Conservation (phyloP, 805 yeast genomes). For the Lipomyces japonicus region DNA sequence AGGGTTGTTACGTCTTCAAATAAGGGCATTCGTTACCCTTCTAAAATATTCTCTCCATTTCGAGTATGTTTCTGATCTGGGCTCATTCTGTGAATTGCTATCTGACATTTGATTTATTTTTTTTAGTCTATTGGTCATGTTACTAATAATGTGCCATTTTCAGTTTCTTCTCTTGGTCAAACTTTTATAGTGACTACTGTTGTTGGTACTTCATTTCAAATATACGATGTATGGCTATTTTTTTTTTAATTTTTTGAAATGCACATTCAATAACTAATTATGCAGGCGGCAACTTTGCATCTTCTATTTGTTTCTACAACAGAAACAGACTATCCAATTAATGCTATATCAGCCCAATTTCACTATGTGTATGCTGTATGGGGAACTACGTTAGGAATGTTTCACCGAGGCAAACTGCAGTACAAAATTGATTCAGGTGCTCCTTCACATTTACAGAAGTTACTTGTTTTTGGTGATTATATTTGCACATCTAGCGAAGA, state of each 20-base stretch:
- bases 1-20: background rate
- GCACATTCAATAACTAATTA: background rate
- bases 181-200: conserved; percentile 84
- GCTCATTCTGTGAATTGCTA: background rate
- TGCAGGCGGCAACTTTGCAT: conserved; percentile 62
- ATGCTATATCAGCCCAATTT: conserved; percentile 70
- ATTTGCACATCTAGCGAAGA: conserved; percentile 54
- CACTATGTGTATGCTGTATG: conserved; percentile 79
- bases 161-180: conserved; percentile 82
- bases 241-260: background rate
- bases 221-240: conserved; percentile 60
- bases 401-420: conserved; percentile 72
- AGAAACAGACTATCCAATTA: conserved; percentile 68
- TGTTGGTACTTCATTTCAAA: conserved; percentile 86
- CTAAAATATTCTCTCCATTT: conserved; percentile 78
- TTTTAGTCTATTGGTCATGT: conserved; percentile 67
- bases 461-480: conserved; percentile 73
- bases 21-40: conserved; percentile 32
- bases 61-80: conserved; percentile 45
- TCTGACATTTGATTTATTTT: background rate
- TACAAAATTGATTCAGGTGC: conserved; percentile 42
- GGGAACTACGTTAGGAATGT: conserved; percentile 69
- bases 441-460: conserved; percentile 35
- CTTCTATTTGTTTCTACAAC: conserved; percentile 78
- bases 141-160: conserved; percentile 79